Evolutionary conservation across 352 stramenopile genomes (phyloP).

Genomic region (Phytophthora rubi): DNA sequence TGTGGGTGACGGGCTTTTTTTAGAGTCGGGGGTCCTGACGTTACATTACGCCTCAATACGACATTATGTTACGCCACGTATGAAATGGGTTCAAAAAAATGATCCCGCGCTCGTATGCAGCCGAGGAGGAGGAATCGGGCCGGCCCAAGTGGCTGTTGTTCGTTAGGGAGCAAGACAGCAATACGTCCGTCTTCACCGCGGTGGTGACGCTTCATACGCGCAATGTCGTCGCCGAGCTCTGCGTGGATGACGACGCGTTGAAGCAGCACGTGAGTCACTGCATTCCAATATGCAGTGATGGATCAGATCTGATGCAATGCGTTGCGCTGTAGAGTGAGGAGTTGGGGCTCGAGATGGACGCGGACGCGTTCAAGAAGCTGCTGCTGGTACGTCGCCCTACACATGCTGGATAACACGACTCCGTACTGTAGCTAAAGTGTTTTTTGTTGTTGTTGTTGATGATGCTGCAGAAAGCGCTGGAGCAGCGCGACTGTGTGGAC

Average conservation of each 20-base stretch:
- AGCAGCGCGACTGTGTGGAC: conserved; percentile 43
- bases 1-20: too few relatives aligned
- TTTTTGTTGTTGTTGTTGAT: not conserved
- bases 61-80: not conserved
- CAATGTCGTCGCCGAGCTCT: conserved; percentile 44
- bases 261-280: conserved; percentile 37
- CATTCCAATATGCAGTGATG: too few relatives aligned
- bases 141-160: conserved; percentile 53
- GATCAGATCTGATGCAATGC: not conserved
- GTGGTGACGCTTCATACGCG: conserved; percentile 19
- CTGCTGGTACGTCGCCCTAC: conserved; percentile 32
- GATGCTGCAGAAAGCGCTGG: conserved; percentile 47
- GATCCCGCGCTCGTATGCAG: conserved; percentile 45
- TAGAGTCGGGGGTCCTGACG: not conserved
- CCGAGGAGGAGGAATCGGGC: conserved; percentile 14
- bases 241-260: conserved; percentile 38
- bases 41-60: not conserved
- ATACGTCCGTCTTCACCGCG: conserved; percentile 42
- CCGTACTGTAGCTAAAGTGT: not conserved
- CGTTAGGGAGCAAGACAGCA: conserved; percentile 24
- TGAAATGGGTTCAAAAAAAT: conserved; percentile 13
- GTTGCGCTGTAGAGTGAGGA: conserved; percentile 52
- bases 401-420: not conserved
- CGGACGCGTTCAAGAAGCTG: conserved; percentile 39
- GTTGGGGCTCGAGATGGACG: conserved; percentile 57